Evolutionary conservation across 202 grass and related monocot genomes (phyloP), one percentile per base, ranked within the genome.

Genomic region (Musa balbisiana): DNA sequence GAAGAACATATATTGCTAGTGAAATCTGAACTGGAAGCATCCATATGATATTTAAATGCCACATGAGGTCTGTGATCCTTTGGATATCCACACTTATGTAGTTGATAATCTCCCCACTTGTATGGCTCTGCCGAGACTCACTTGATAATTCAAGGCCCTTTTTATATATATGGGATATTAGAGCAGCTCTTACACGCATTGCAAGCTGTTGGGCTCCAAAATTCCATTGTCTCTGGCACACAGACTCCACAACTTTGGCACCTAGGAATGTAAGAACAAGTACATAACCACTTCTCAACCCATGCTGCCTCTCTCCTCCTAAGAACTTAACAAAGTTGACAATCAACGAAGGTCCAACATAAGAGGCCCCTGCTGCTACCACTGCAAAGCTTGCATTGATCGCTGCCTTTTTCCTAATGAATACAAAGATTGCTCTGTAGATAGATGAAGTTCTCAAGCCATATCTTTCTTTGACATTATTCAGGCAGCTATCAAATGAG

Each of bases 31-130:
- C 82, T 2, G 95, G 95, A 62, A 99, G 74, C 95, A 99, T 99
- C 91, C 91, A 94, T 64, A 94, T 86, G 65, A 90, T 85, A 82
- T 95, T 99, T 73, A 68, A 83, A 82, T 90, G 94, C 95, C 88
- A 92, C 69, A 99, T 75, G 73, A 85, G 71, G 78, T 94, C 89
- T 23, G 91, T 88, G 85, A 99, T 92, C 82, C 91, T 89, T 77
- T 94, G 94, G 78, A 98, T 83, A 89, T 98, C 94, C 51, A 98
- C 90, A 82, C 90, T 92, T 85, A 98, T 93, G 71, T 93, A 93
- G 79, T 97, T 97, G 82, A 97, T 97, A 63, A 97, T 93, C 76
- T 97, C 94, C 78, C 94, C 94, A 69, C 88, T 93, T 9, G 88
- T 91, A 76, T 97, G 94, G 51, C 87, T 86, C 82, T 97, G 90